Conservation (phyloP, 441 rosid genomes). For the Biscutella laevigata region DNA sequence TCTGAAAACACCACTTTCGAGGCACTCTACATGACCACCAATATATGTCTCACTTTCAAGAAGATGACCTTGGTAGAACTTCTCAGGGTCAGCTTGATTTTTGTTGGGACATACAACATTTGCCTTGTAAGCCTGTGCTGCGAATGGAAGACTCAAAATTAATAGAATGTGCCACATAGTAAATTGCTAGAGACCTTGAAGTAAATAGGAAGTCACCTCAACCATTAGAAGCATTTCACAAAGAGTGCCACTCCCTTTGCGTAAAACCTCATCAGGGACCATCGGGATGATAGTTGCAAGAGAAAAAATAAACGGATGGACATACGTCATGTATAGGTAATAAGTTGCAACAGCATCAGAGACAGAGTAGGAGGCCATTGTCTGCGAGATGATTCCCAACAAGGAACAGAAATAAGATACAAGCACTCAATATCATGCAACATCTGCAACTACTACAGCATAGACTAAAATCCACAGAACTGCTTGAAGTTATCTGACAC, state of each 20-base stretch:
- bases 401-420: conserved; percentile 21
- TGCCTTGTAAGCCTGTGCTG: conserved; percentile 79
- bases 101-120: conserved; percentile 98
- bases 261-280: conserved; percentile 98
- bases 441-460: conserved; percentile 8
- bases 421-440: conserved; percentile 2
- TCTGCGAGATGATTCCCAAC: conserved; percentile 45
- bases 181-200: conserved; percentile 16
- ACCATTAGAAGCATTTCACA: conserved; percentile 99
- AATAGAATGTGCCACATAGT: conserved; percentile 13
- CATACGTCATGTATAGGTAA: conserved; percentile 94
- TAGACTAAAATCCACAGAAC: conserved; percentile 11
- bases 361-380: conserved; percentile 98
- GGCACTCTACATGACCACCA: conserved; percentile 99
- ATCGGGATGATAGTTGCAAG: conserved; percentile 96
- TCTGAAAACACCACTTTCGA: conserved; percentile 99
- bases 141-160: conserved; percentile 22
- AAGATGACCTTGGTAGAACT: conserved; percentile 71
- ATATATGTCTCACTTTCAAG: conserved; percentile 98
- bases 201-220: conserved; percentile 43
- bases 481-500: background rate
- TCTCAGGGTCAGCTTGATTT: conserved; percentile 85
- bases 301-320: conserved; percentile 96
- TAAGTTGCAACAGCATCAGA: conserved; percentile 98
- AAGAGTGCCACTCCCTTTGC: conserved; percentile 99